A percentile compares a stretch with the other conserved stretches of the same genome.
Conservation (phyloP, 805 yeast species). For the Schwanniomyces polymorphus region DNA sequence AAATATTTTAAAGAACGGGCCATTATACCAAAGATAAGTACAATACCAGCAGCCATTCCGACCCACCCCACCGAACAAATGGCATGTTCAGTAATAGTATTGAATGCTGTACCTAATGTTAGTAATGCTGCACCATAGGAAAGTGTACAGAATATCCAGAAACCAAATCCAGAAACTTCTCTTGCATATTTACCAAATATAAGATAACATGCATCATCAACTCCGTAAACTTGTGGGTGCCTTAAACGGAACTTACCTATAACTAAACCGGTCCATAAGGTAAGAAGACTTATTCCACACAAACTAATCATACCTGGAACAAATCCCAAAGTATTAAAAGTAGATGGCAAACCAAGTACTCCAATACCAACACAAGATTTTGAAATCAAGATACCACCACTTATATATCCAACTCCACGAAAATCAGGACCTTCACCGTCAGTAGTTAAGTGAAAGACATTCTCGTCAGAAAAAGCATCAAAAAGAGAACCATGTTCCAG, state of each 20-base stretch:
- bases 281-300: slow-evolving; percentile 4
- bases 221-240: slow-evolving; percentile 9
- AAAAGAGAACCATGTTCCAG: no score
- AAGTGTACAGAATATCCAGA: slow-evolving; percentile 8
- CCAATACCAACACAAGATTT: slow-evolving; percentile 8
- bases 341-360: slow-evolving; percentile 7
- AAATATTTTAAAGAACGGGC: slow-evolving; percentile 9
- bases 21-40: slow-evolving; percentile 5
- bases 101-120: slow-evolving; percentile 7
- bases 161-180: slow-evolving; percentile 6
- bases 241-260: slow-evolving; percentile 7
- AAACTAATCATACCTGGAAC: slow-evolving; percentile 9
- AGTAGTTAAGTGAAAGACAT: no score
- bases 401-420: no score
- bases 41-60: slow-evolving; percentile 7
- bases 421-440: no score
- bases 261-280: slow-evolving; percentile 9
- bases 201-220: slow-evolving; percentile 8
- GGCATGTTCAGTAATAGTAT: slow-evolving; percentile 8
- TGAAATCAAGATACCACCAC: no score
- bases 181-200: slow-evolving; percentile 9
- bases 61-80: slow-evolving; percentile 8
- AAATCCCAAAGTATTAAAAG: slow-evolving; percentile 9
- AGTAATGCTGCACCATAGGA: slow-evolving; percentile 7
- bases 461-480: no score